Evolutionary conservation across 352 stramenopile genomes (phyloP).

Genomic region (Albugo laibachii): DNA sequence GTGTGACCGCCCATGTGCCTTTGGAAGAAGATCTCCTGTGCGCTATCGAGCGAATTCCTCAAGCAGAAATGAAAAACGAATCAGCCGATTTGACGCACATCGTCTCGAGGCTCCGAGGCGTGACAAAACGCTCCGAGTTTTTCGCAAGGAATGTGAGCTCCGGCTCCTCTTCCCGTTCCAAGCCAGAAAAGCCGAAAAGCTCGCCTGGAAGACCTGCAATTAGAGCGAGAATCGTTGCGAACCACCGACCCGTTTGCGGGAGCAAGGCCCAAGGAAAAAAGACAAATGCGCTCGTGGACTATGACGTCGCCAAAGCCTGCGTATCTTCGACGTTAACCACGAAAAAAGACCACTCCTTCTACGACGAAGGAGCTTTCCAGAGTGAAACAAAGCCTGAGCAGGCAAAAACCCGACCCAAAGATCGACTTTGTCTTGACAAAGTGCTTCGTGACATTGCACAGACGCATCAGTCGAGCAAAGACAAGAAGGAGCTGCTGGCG

Average conservation of each 20-base stretch:
- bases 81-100: no score
- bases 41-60: no score
- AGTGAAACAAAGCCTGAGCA: neutral
- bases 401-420: neutral
- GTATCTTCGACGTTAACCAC: conserved; percentile 18
- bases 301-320: conserved; percentile 16
- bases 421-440: neutral
- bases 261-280: conserved; percentile 38
- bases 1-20: no score
- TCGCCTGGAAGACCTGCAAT: conserved; percentile 6
- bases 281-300: conserved; percentile 16
- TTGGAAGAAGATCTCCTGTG: no score
- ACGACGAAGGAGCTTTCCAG: conserved; percentile 37
- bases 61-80: no score
- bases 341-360: conserved; percentile 55
- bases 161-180: conserved; percentile 6
- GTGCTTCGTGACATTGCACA: no score
- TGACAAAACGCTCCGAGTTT: no score
- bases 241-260: conserved; percentile 23
- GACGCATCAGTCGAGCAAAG: no score
- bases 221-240: neutral
- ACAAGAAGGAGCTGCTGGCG: no score
- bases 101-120: no score
- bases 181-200: conserved; percentile 12
- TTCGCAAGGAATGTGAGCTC: neutral